Evolutionary conservation across 345 rosid genomes (phyloP).

Genomic region (Erucastrum elatum): DNA sequence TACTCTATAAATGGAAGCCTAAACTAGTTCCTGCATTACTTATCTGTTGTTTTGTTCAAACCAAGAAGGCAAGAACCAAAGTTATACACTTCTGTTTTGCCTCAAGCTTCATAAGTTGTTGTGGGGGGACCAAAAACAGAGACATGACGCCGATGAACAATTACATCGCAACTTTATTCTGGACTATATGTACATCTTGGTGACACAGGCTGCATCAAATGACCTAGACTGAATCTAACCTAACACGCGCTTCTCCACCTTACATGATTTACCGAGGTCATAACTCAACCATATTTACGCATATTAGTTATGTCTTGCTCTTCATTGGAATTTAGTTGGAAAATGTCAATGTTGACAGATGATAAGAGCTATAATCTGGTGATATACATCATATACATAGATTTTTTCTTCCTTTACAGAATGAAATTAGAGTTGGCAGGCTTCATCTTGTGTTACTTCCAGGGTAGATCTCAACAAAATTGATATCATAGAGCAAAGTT

Average conservation of each 20-base stretch:
- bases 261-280: conserved; percentile 10
- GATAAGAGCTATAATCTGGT: background rate
- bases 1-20: conserved; percentile 7
- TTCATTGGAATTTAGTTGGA: background rate
- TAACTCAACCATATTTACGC: background rate
- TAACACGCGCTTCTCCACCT: conserved; percentile 22
- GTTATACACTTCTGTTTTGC: background rate
- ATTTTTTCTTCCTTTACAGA: conserved; percentile 6
- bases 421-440: background rate
- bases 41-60: background rate
- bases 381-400: conserved; percentile 37
- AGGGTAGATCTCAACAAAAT: conserved; percentile 67
- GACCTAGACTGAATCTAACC: conserved; percentile 32
- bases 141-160: conserved; percentile 11
- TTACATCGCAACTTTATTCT: conserved; percentile 13
- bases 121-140: conserved; percentile 11
- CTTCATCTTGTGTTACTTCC: conserved; percentile 70
- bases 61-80: background rate
- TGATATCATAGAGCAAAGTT: conserved; percentile 82
- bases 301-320: conserved; percentile 7
- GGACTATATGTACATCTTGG: conserved; percentile 3
- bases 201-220: conserved; percentile 30
- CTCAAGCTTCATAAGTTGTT: conserved; percentile 9
- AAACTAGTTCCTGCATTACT: background rate
- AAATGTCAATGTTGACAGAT: background rate